Evolutionary conservation across 352 stramenopile species (phyloP).

Genomic region (Phytopythium chamaehyphon): DNA sequence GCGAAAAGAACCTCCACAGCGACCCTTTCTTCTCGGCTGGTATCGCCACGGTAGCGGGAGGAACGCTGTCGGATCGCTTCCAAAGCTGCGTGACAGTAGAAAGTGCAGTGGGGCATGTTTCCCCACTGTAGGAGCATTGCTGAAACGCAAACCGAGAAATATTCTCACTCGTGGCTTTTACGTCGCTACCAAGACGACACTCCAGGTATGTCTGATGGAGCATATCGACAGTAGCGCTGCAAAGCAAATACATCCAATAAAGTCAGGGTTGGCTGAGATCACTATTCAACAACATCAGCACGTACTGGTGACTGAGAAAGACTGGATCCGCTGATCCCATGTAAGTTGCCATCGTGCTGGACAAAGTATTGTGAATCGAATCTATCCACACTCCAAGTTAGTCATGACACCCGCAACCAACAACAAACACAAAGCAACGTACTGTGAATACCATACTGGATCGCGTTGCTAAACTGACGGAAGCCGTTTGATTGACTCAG

Average conservation of each 20-base stretch:
- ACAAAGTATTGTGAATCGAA: slow-evolving; percentile 35
- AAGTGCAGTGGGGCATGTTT: slow-evolving; percentile 12
- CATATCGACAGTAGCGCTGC: slow-evolving; percentile 34
- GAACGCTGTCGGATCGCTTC: slow-evolving; percentile 15
- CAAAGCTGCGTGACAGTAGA: slow-evolving; percentile 28
- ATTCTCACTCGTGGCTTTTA: slow-evolving; percentile 19
- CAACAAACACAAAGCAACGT: slow-evolving; percentile 6
- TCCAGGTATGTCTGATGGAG: slow-evolving; percentile 36
- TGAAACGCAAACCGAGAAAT: slow-evolving; percentile 33
- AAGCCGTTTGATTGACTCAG: slow-evolving; percentile 27
- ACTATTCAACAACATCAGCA: background rate
- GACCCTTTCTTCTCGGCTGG: slow-evolving; percentile 15
- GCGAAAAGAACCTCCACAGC: slow-evolving; percentile 19
- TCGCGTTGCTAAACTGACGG: slow-evolving; percentile 22
- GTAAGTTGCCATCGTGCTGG: slow-evolving; percentile 29
- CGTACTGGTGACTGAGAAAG: slow-evolving; percentile 53
- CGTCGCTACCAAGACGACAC: slow-evolving; percentile 31
- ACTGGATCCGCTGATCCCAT: slow-evolving; percentile 34
- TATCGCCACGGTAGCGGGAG: slow-evolving; percentile 7
- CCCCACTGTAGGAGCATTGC: slow-evolving; percentile 18
- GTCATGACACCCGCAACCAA: too few relatives aligned
- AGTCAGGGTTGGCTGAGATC: background rate
- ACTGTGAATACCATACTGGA: slow-evolving; percentile 54
- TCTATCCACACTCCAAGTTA: slow-evolving; percentile 19
- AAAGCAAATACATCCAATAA: background rate